Conservation (phyloP, 1,139 yeast species). For the Pichia inconspicua region DNA sequence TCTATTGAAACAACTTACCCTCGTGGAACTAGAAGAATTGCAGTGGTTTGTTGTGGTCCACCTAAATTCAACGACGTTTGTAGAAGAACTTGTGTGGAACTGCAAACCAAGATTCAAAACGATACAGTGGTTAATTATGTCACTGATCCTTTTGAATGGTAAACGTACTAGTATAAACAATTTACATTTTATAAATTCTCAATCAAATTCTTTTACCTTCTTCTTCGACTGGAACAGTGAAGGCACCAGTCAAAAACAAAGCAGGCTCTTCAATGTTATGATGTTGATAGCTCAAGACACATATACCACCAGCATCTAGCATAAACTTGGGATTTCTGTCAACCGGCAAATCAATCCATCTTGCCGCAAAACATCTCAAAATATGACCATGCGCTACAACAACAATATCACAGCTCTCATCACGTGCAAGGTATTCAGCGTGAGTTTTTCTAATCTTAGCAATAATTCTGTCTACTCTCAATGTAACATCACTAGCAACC, state of each 20-base stretch:
- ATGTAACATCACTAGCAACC: conserved; percentile 51
- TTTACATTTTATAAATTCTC: conserved; percentile 5
- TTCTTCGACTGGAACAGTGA: conserved; percentile 58
- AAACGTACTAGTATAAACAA: background rate
- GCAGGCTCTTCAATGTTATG: conserved; percentile 83
- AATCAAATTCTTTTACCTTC: conserved; percentile 22
- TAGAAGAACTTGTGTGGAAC: conserved; percentile 5
- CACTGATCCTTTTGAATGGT: background rate
- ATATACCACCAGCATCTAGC: conserved; percentile 93
- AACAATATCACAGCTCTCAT: conserved; percentile 60
- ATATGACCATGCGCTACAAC: conserved; percentile 93
- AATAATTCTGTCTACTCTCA: conserved; percentile 64
- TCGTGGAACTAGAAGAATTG: conserved; percentile 4
- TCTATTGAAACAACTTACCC: background rate
- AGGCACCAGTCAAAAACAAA: conserved; percentile 70
- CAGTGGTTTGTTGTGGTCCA: conserved; percentile 12
- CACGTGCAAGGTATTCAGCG: conserved; percentile 44
- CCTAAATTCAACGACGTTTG: conserved; percentile 5
- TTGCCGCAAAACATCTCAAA: conserved; percentile 76
- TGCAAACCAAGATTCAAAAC: background rate
- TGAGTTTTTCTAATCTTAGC: conserved; percentile 57
- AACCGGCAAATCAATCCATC: conserved; percentile 67
- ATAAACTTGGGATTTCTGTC: conserved; percentile 67
- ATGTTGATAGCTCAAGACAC: conserved; percentile 86
- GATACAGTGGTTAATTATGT: background rate